Percentiles rank a stretch among this genome's conserved stretches.
Evolutionary conservation across 2,329 filamentous ascomycete species (phyloP).

Genomic region (Aureobasidium sp.): DNA sequence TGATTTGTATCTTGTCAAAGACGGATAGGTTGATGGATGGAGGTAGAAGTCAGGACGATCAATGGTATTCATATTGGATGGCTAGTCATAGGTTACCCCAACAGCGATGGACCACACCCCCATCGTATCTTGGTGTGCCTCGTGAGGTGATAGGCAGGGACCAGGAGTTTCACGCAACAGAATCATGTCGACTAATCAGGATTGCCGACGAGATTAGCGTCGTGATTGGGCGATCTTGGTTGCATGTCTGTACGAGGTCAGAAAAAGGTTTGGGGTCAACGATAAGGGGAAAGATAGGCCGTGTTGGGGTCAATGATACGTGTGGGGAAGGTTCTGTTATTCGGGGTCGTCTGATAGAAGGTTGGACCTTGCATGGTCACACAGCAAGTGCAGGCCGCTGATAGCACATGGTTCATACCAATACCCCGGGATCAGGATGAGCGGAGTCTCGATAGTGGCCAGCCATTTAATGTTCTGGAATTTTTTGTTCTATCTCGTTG

Average conservation of each 20-base stretch:
- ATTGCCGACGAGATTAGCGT: background rate
- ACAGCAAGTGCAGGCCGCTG: no score
- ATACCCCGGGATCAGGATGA: no score
- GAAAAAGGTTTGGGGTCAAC: background rate
- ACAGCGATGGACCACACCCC: background rate
- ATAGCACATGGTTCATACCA: no score
- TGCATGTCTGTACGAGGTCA: background rate
- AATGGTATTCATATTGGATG: background rate
- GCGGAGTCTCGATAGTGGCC: no score
- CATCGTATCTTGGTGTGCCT: background rate
- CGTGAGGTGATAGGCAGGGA: conserved; percentile 9
- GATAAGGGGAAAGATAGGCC: conserved; percentile 15
- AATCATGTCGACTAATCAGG: background rate
- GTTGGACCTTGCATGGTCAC: background rate
- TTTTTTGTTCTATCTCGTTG: no score
- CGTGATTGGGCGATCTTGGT: background rate
- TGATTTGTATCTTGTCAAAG: background rate
- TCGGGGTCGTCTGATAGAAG: background rate
- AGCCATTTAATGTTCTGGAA: no score
- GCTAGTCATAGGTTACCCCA: conserved; percentile 10
- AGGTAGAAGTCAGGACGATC: background rate
- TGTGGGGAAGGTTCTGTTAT: background rate
- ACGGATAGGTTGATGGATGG: background rate
- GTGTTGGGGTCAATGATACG: background rate
- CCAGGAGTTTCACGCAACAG: background rate